A percentile compares a stretch with the other conserved stretches of the same genome.
Conservation (phyloP, 2,329 filamentous ascomycete genomes). For the Emergomyces africanus region DNA sequence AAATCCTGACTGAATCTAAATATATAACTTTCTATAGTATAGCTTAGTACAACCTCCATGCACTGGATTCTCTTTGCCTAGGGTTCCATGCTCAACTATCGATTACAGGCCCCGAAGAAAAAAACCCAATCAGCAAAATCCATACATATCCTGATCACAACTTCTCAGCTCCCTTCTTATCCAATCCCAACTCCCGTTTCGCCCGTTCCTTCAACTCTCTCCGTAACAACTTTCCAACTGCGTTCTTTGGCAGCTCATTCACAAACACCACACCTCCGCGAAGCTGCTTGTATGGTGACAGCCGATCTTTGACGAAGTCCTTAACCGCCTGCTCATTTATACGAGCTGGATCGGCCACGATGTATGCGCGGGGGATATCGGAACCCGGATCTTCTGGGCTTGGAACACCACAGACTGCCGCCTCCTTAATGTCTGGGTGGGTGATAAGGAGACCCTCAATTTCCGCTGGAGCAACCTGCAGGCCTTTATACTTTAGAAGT, state of each 20-base stretch:
- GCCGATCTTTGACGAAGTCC: background rate
- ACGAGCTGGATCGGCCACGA: background rate
- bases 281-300: constrained; percentile 1
- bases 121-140: background rate
- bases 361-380: background rate
- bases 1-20: background rate
- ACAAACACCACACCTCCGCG: constrained; percentile 2
- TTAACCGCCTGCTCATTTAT: background rate
- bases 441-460: constrained; percentile 1
- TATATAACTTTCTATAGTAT: background rate
- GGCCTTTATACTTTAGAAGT: constrained; percentile 2
- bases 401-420: constrained; percentile 1
- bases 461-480: constrained; percentile 2
- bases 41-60: background rate
- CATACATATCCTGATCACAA: background rate
- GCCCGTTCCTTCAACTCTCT: constrained; percentile 3
- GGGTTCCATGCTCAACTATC: background rate
- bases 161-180: background rate
- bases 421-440: constrained; percentile 3
- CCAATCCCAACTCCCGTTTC: constrained; percentile 1
- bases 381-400: background rate
- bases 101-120: background rate
- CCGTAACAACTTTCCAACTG: background rate
- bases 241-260: constrained; percentile 2
- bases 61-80: background rate